Base-by-base conservation (phyloP, 164 flowering plant genomes). In the Echeveria elegans region DNA sequence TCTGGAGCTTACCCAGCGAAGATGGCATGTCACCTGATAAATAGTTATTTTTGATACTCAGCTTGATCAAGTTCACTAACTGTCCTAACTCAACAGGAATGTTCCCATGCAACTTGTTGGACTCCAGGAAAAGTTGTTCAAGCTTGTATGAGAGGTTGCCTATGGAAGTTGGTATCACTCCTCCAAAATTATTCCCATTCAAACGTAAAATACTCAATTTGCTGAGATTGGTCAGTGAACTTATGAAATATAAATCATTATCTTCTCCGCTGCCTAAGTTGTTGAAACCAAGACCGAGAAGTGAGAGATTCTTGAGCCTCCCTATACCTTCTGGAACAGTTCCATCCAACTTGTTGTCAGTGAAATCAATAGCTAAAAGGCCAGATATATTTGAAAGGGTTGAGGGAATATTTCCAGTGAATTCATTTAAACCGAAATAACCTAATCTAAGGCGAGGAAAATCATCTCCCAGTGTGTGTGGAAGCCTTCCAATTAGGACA, bases 61-160 rank as follows among this genome's bases (percentile, higher is more conserved):
- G 38, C 0, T 0, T 0, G 0, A 3, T 29, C 45, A 85, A 69
- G 31, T 65, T 71, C 6, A 59, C 66, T 10, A 81, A 76, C 21
- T 77, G 80, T 5, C 48, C 74, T 19, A 85, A 64, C 30, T 72
- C 76, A 6, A 21, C 1, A 16, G 83, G 82, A 15, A 82, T 78
- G 9, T 18, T 52, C 60, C 86, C 79, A 36, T 9, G 36, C 64
- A 82, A 21, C 18, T 23, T 50, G 58, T 78, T 82, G 1, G n/a
- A 2, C 19, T 68, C 74, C 2, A 77, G 4, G 2, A 0, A 0
- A 7, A 78, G 40, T 0, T 0, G 4, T 9, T 18, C 1, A 0
- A 77, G 43, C 0, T 32, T 31, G 41, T 71, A 32, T 1, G 83
- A 75, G 28, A 80, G 66, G 63, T 78, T 82, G 23, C 64, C 68